Evolutionary conservation across 495 filamentous ascomycete species (phyloP).

Genomic region (Tuber indicum): DNA sequence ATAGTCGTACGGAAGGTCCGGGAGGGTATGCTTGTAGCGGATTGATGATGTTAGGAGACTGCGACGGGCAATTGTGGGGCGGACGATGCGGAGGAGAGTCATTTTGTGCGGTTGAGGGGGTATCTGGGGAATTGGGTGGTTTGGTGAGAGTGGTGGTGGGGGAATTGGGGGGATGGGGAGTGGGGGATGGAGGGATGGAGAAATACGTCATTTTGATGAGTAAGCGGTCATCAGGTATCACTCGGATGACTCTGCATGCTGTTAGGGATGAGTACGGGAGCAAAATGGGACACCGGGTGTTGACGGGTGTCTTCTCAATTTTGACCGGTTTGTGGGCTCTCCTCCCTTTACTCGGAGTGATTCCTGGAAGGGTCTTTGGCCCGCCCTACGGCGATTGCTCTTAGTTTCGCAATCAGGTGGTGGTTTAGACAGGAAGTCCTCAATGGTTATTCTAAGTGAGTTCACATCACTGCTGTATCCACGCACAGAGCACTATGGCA

Average conservation of each 20-base stretch:
- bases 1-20: constrained; percentile 89
- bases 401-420: background rate
- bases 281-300: background rate
- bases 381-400: background rate
- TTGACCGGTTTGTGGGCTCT: background rate
- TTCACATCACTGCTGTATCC: background rate
- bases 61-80: constrained; percentile 42
- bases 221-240: constrained; percentile 18
- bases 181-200: background rate
- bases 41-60: constrained; percentile 61
- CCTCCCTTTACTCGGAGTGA: background rate
- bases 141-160: constrained; percentile 2
- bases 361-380: background rate
- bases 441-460: background rate
- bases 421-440: background rate
- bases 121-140: constrained; percentile 5
- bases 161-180: background rate
- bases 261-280: background rate
- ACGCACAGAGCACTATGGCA: background rate
- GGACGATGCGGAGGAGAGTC: constrained; percentile 50
- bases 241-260: constrained; percentile 3
- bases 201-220: constrained; percentile 35
- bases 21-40: constrained; percentile 84
- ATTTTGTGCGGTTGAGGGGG: constrained; percentile 7
- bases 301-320: background rate